phyloP scores from a whole-genome alignment of 306 rosid species.

The Corylus americana region DNA sequence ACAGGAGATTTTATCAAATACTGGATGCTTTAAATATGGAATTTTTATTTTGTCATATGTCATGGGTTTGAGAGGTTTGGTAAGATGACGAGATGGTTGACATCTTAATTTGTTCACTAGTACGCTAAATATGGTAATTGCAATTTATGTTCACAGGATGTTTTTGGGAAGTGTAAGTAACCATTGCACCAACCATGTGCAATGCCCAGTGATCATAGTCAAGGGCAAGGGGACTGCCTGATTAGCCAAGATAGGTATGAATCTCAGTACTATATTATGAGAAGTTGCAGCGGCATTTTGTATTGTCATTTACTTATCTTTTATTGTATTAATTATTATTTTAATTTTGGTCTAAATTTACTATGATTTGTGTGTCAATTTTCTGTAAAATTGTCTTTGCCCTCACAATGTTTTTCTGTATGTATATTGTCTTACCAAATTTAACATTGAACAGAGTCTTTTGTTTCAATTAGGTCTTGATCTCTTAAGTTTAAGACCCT shows the following conservation, averaged over 20 bases:
- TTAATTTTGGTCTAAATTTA: background rate
- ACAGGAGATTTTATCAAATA: background rate
- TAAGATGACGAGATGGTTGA: background rate
- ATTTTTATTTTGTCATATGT: background rate
- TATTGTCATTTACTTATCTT: constrained; percentile 7
- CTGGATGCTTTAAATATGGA: background rate
- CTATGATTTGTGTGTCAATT: background rate
- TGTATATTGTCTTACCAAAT: background rate
- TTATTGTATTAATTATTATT: background rate
- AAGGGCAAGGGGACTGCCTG: constrained; percentile 48
- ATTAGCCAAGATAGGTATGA: constrained; percentile 41
- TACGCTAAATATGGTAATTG: constrained; percentile 2
- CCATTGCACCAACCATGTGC: constrained; percentile 71
- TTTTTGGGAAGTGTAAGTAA: constrained; percentile 94
- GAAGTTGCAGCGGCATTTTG: constrained; percentile 22
- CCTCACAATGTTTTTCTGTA: background rate
- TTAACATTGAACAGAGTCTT: background rate
- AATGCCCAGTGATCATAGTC: constrained; percentile 70
- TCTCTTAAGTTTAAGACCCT: background rate
- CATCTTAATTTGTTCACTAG: background rate
- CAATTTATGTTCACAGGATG: constrained; percentile 55
- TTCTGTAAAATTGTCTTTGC: background rate
- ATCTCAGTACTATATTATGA: constrained; percentile 24
- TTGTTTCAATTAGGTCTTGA: background rate
- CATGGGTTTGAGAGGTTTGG: background rate